Conservation (phyloP, 2,329 filamentous ascomycete species). For the Ophiostoma sp. region DNA sequence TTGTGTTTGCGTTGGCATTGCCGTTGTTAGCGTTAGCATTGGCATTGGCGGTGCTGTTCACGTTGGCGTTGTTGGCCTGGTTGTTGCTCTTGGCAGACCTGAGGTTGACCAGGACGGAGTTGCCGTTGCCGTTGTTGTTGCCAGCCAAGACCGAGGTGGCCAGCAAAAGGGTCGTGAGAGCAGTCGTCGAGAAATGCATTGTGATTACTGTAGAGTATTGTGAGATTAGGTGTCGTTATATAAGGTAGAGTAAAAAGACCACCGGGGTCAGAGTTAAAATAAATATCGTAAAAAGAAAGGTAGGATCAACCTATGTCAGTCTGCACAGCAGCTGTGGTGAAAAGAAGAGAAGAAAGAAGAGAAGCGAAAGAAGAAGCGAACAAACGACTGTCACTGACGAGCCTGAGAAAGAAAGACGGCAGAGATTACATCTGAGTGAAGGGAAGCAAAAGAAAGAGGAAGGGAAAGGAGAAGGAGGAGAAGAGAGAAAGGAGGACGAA, state of each 20-base stretch:
- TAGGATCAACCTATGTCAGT: slow-evolving; percentile 1
- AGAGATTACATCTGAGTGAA: slow-evolving; percentile 6
- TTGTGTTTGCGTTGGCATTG: background rate
- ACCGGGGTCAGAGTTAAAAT: background rate
- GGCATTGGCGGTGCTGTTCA: background rate
- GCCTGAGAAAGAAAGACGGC: slow-evolving; percentile 2
- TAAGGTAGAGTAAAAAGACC: background rate
- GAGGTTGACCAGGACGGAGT: background rate
- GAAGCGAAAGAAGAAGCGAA: slow-evolving; percentile 15
- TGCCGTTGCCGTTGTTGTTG: slow-evolving; percentile 15
- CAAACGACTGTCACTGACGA: slow-evolving; percentile 12
- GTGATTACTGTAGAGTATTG: slow-evolving; percentile 2
- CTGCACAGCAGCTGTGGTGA: slow-evolving; percentile 2
- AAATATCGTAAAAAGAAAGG: background rate
- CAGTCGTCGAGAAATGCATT: slow-evolving; percentile 29
- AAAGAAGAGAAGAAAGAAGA: background rate
- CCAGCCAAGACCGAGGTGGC: slow-evolving; percentile 19
- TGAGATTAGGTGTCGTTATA: background rate
- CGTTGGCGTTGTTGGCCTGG: background rate
- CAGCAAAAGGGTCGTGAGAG: slow-evolving; percentile 26
- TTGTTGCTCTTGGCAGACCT: background rate
- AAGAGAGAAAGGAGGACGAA: background rate
- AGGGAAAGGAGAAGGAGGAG: background rate
- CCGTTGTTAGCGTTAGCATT: background rate
- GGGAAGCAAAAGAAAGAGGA: background rate